A percentile compares a stretch with the other conserved stretches of the same genome.
Evolutionary conservation across 139 green algal genomes (phyloP).

Genomic region (Pseudopediastrum boryanum): DNA sequence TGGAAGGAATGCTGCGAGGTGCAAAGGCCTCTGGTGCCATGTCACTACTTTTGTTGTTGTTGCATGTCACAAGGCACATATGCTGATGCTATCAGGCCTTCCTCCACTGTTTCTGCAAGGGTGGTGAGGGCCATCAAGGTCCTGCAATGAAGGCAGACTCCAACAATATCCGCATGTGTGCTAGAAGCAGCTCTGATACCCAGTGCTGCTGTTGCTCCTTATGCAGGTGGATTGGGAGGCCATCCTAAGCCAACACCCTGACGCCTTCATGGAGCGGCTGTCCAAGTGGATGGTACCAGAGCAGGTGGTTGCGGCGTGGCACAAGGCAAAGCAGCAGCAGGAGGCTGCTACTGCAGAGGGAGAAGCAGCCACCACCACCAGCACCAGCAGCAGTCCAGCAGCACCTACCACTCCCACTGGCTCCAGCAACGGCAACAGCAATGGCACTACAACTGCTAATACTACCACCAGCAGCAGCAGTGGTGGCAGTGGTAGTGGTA

Average conservation of each 20-base stretch:
- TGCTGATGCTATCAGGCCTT: background rate
- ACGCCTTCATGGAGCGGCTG: conserved; percentile 66
- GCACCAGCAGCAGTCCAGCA: background rate
- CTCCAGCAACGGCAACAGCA: background rate
- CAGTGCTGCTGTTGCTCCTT: background rate
- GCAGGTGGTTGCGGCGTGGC: background rate
- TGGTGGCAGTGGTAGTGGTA: background rate
- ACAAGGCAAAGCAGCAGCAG: background rate
- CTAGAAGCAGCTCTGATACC: background rate
- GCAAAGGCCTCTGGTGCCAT: too few species aligned
- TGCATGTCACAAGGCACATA: background rate
- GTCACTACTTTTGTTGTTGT: background rate
- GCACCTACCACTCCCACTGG: background rate
- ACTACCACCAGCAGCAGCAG: background rate
- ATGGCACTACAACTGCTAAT: background rate
- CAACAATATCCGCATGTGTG: background rate
- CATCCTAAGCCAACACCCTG: conserved; percentile 75
- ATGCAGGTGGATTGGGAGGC: conserved; percentile 91
- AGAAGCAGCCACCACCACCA: background rate
- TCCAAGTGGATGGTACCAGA: conserved; percentile 52
- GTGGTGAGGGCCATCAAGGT: background rate
- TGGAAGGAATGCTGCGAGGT: too few species aligned
- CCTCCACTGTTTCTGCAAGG: background rate
- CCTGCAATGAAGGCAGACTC: too few species aligned
- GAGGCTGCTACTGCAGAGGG: too few species aligned